A percentile compares a stretch with the other conserved stretches of the same genome.
phyloP scores from a whole-genome alignment of 352 stramenopile species.

The Globisporangium apiculatum region DNA sequence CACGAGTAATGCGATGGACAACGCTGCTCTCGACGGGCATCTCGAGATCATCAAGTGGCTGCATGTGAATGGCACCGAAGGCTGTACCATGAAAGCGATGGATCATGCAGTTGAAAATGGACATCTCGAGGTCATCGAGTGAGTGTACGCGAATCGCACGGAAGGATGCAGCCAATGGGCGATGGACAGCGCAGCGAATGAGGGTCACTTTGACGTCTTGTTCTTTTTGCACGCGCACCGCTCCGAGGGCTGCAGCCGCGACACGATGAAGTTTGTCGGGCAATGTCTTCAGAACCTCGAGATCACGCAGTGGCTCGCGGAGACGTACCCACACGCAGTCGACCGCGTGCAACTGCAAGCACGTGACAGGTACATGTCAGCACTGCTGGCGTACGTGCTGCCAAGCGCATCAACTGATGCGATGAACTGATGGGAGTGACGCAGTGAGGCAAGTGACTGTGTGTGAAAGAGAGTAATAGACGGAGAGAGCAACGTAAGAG shows the following conservation, averaged over 20 bases:
- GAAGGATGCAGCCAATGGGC: background rate
- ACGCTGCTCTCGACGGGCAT: constrained; percentile 44
- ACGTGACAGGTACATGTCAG: background rate
- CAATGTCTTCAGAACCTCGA: background rate
- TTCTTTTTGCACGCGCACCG: background rate
- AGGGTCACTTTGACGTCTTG: constrained; percentile 6
- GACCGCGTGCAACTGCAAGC: background rate
- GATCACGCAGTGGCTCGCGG: background rate
- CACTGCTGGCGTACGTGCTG: background rate
- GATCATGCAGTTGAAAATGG: too few relatives aligned
- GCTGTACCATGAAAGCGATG: too few relatives aligned
- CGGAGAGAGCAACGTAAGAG: too few relatives aligned
- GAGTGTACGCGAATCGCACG: background rate
- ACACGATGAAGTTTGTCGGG: background rate
- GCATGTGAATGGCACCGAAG: background rate
- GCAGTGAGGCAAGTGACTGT: too few relatives aligned
- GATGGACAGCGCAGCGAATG: background rate
- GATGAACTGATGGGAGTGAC: too few relatives aligned
- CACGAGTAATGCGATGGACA: too few relatives aligned
- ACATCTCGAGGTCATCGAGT: too few relatives aligned
- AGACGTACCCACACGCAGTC: background rate
- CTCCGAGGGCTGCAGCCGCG: too few relatives aligned
- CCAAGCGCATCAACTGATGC: background rate
- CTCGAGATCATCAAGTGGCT: too few relatives aligned
- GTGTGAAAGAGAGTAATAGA: too few relatives aligned